A percentile compares a stretch with the other conserved stretches of the same genome.
Conservation (phyloP, 345 rosid species). For the Arabis alpina region DNA sequence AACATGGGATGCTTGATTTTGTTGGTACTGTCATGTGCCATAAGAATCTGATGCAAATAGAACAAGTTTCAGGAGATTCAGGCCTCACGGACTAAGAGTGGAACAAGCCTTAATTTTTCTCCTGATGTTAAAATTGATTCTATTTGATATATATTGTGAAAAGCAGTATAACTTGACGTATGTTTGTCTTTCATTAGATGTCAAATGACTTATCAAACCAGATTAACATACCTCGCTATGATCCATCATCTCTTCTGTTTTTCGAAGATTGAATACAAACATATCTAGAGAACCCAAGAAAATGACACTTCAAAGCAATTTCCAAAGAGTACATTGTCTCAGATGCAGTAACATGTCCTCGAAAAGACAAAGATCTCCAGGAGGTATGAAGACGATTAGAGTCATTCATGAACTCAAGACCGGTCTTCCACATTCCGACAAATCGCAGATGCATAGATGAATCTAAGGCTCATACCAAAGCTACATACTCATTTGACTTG, state of each 20-base stretch:
- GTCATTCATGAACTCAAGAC: conserved; percentile 9
- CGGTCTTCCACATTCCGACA: neutral
- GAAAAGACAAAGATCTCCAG: neutral
- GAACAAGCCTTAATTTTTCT: neutral
- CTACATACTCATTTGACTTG: neutral
- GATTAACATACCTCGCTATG: neutral
- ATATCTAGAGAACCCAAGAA: neutral
- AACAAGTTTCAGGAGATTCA: conserved; percentile 26
- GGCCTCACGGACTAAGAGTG: conserved; percentile 17
- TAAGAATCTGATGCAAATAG: conserved; percentile 29
- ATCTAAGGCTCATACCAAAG: conserved; percentile 5
- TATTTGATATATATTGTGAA: neutral
- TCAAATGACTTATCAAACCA: neutral
- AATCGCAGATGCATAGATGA: conserved; percentile 6
- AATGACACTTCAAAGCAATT: neutral
- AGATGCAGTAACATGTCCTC: neutral
- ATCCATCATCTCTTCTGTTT: conserved; percentile 5
- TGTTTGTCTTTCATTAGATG: neutral
- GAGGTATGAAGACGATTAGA: neutral
- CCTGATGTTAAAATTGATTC: neutral
- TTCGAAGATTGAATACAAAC: neutral
- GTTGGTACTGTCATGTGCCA: conserved; percentile 52
- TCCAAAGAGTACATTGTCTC: neutral
- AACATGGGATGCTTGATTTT: conserved; percentile 44
- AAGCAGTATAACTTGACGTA: too few relatives aligned